Base-by-base conservation (phyloP, 2,329 filamentous ascomycete species). In the Pestalotiopsis sp. region DNA sequence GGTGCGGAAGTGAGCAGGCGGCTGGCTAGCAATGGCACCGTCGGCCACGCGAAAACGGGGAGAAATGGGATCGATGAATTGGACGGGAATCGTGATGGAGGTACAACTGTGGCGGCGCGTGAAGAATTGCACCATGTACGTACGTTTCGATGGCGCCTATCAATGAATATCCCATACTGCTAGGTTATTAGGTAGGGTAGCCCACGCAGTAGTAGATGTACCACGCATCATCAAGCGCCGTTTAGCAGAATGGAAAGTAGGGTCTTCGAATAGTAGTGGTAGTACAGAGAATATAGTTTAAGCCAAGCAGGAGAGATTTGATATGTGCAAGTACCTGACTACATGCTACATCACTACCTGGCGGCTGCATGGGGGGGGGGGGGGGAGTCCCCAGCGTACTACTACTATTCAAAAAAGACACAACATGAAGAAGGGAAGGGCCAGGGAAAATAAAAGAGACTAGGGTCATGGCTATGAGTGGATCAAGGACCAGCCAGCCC, bases 401-500 rank as follows among this genome's bases (percentile, higher is more conserved):
- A 25, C 25, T 25, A 25, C 25, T 25, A 25, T 25, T n/a, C 17
- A 23, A n/a, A 17, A 52, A 52, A 52, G 45, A 52, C 45, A 52
- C 45, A 52, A 52, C 45, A 52, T 52, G 45, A n/a, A 52, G 45
- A n/a, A 52, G 20, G 17, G 20, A 52, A 52, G 7, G 45, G 7
- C 17, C 45, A 52, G 17, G 20, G 45, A 52, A 6, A n/a, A n/a
- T 9, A n/a, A 65, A 31, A 17, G 14, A 5, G 9, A n/a, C 59
- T 45, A 63, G 66, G 66, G 49, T 65, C 66, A 41, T 68, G 66
- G 66, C 40, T 65, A 68, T 65, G 66, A 68, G 66, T 68, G 66
- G 66, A 59, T 17, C 41, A 14, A 13, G n/a, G 45, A 31, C 56
- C 57, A 45, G 27, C 52, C 38, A 45, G 40, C 52, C 49, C 63